A percentile compares a stretch with the other conserved stretches of the same genome.
These are phyloP conservation scores for Thalassiosira mediterranea DNA, from an alignment of 352 stramenopile species.

Conservation along the genomic window DNA sequence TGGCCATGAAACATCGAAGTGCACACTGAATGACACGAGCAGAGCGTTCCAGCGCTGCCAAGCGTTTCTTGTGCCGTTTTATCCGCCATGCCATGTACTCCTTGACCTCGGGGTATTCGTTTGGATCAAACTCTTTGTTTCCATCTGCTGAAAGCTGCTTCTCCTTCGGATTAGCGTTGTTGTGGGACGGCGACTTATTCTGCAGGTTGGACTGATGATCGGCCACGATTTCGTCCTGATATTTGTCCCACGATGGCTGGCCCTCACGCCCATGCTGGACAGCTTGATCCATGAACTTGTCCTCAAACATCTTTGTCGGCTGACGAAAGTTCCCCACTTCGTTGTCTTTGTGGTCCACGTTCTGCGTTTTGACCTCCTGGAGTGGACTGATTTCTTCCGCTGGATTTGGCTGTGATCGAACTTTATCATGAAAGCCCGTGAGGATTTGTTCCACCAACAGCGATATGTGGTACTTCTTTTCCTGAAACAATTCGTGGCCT, in stretches of 20 bases:
- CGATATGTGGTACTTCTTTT: conserved; percentile 88
- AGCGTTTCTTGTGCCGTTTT: conserved; percentile 91
- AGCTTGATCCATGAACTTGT: conserved; percentile 89
- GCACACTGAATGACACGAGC: conserved; percentile 89
- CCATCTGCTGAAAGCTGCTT: conserved; percentile 16
- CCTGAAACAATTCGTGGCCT: conserved; percentile 93
- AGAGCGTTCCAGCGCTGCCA: conserved; percentile 87
- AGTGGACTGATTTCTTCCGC: conserved; percentile 21
- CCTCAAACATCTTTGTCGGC: conserved; percentile 67
- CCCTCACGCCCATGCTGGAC: conserved; percentile 56
- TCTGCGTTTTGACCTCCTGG: conserved; percentile 79
- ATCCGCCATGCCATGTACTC: conserved; percentile 97
- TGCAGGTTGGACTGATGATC: conserved; percentile 27
- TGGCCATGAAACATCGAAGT: conserved; percentile 89
- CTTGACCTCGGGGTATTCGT: conserved; percentile 55
- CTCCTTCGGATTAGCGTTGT: conserved; percentile 31
- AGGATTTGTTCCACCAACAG: conserved; percentile 92
- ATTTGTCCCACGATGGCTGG: conserved; percentile 42
- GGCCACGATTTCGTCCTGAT: conserved; percentile 49
- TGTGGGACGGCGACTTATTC: conserved; percentile 25
- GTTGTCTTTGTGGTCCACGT: conserved; percentile 36
- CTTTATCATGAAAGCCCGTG: conserved; percentile 91
- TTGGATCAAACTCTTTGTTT: conserved; percentile 44
- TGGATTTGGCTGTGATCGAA: conserved; percentile 15
- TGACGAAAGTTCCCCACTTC: conserved; percentile 13